Base-by-base conservation (phyloP, 805 yeast genomes). In the Yamadazyma nakazawae region DNA sequence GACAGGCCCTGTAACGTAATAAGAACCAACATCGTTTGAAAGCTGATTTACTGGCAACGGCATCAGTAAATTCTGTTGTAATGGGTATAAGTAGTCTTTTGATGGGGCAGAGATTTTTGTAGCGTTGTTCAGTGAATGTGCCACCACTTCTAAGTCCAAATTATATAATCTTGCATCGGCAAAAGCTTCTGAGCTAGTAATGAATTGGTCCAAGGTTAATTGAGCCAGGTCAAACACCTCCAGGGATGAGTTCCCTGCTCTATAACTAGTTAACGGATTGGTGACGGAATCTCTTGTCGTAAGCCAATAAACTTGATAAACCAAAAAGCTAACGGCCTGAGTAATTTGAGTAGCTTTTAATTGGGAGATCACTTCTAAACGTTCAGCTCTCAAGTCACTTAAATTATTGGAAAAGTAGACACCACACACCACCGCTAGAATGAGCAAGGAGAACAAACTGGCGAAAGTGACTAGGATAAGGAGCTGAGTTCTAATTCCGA, bases 401-500 rank as follows among this genome's bases (percentile, higher is more conserved):
- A 84, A 79, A 51, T 80, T 84, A 17, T 70, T 63, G 3, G 88
- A 79, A 62, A 85, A 88, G 62, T 87, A 87, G 3, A 85, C 78
- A 42, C 72, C 94, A 9, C 88, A 80, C 19, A 85, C 89, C 17
- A 86, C 70, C 6, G 94, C 90, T 38, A 90, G 66, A 1, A 88
- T 81, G 25, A 85, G 72, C 40, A 90, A 70, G 1, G 95, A 86
- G 44, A 84, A 67, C 34, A 85, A 67, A 10, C 92, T 82, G 34
- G 87, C 84, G 45, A 84, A 66, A 45, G 85, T 71, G 52, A 88
- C 95, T 26, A 88, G 67, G 4, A 79, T 75, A 43, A 86, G 82
- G 42, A 88, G 79, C 68, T 88, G 96, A 19, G 88, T 81, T 56
- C 89, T 68, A 47, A 88, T 81, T 37, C 92, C 85, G 38, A 88